Evolutionary conservation across 1,139 yeast species (phyloP), one percentile per base, ranked within the genome.

Genomic region (Candida sanyaensis): DNA sequence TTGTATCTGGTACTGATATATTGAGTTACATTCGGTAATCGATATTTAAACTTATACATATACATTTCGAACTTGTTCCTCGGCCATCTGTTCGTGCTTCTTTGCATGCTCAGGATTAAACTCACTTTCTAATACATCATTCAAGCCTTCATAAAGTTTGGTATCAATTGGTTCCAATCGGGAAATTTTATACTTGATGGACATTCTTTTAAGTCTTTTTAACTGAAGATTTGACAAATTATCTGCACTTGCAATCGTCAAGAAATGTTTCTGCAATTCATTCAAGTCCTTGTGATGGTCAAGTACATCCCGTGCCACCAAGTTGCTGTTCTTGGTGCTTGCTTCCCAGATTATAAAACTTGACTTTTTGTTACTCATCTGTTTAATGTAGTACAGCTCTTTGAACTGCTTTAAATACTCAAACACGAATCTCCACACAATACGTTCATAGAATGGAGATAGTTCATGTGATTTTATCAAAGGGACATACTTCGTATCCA

Each of bases 261-360:
- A 55, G 48, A 70, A 69, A n/a, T 60, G 44, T 24, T 29, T 38
- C 44, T 70, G 75, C 3, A 69, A 54, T n/a, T 51, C 48, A 39
- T 59, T 62, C 44, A 69, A 51, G 30, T 50, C 46, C 42, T 45
- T 28, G 43, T 55, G 57, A 45, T 53, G 43, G 6, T 49, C 41
- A 5, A 59, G 44, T 12, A 66, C 59, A 40, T 51, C 49, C 13
- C 51, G 34, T 10, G 64, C 48, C 11, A 69, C 54, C 2, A 41
- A 43, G 11, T 41, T 41, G 38, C 56, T 55, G 11, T 56, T 10
- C 50, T 49, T 2, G 58, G 47, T 1, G 57, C 46, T 2, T 73
- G 76, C 62, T 51, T 75, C 78, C 78, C 77, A 75, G 8, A 75
- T 73, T 43, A 73, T 55, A 41, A 69, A 62, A n/a, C 70, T 59